A percentile compares a stretch with the other conserved stretches of the same genome.
These are phyloP conservation scores for Fragaria ananassa DNA, from an alignment of 306 rosid genomes.

Conservation along the genomic window DNA sequence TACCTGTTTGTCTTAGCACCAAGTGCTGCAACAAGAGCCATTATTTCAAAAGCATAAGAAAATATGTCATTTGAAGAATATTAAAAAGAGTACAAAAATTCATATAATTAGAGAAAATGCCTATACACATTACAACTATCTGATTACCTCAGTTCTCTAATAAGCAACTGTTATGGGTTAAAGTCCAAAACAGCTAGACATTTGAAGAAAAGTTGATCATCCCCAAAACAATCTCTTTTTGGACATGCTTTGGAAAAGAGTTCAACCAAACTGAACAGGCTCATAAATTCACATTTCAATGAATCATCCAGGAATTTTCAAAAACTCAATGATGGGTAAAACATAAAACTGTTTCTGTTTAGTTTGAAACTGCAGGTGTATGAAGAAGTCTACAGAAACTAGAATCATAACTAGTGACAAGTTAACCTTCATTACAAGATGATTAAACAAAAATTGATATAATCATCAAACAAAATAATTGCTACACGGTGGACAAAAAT, in stretches of 20 bases:
- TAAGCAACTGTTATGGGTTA: background rate
- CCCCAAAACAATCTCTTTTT: background rate
- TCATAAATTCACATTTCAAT: background rate
- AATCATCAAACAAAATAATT: no score
- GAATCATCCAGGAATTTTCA: background rate
- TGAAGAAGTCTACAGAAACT: background rate
- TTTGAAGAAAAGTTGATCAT: background rate
- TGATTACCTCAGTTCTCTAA: background rate
- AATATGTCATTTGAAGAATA: constrained; percentile 13
- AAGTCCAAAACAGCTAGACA: background rate
- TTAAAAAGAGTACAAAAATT: background rate
- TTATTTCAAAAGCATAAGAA: background rate
- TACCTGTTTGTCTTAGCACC: constrained; percentile 83
- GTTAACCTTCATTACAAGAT: no score
- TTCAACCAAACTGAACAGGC: background rate
- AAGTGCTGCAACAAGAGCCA: constrained; percentile 58
- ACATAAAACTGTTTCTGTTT: background rate
- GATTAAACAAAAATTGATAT: no score
- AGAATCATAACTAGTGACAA: background rate
- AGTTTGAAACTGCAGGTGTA: background rate
- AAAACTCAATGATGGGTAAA: background rate
- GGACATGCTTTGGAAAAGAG: background rate
- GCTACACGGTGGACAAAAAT: background rate
- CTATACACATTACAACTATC: background rate
- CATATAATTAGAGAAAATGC: background rate